A percentile compares a stretch with the other conserved stretches of the same genome.
Conservation (phyloP, 768 basidiomycete genomes). For the Collybia sordida region DNA sequence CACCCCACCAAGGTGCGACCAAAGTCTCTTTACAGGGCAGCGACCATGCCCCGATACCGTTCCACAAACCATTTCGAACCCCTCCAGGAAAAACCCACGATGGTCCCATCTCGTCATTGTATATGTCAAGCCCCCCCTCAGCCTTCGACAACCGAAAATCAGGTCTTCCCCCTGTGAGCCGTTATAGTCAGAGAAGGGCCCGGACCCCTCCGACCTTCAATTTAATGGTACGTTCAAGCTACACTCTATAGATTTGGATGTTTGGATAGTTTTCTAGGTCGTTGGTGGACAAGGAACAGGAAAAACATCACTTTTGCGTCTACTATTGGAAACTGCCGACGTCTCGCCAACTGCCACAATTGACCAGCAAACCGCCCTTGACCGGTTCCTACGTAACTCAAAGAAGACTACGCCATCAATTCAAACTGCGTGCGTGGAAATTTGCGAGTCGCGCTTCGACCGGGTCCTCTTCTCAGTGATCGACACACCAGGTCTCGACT, state of each 20-base stretch:
- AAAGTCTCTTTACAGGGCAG: conserved; percentile 62
- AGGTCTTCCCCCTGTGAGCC: conserved; percentile 36
- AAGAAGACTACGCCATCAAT: conserved; percentile 63
- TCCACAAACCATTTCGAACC: conserved; percentile 81
- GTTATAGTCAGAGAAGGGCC: conserved; percentile 63
- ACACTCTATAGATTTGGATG: conserved; percentile 14
- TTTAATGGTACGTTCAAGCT: conserved; percentile 59
- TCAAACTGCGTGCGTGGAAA: conserved; percentile 72
- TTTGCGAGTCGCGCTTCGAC: conserved; percentile 82
- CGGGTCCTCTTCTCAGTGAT: conserved; percentile 77
- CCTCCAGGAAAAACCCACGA: conserved; percentile 45
- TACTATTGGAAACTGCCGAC: conserved; percentile 83
- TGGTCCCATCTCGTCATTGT: conserved; percentile 67
- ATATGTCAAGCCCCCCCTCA: conserved; percentile 62
- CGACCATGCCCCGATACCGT: conserved; percentile 59
- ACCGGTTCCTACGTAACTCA: conserved; percentile 61
- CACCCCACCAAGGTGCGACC: conserved; percentile 61
- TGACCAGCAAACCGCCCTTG: conserved; percentile 67
- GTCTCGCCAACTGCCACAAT: conserved; percentile 74
- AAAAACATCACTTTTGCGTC: conserved; percentile 79
- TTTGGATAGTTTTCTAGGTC: conserved; percentile 45
- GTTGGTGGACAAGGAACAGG: conserved; percentile 80
- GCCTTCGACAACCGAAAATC: conserved; percentile 61
- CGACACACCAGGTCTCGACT: conserved; percentile 86
- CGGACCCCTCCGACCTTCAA: conserved; percentile 80